Base-by-base conservation (phyloP, 345 rosid species). In the Boechera retrofracta region DNA sequence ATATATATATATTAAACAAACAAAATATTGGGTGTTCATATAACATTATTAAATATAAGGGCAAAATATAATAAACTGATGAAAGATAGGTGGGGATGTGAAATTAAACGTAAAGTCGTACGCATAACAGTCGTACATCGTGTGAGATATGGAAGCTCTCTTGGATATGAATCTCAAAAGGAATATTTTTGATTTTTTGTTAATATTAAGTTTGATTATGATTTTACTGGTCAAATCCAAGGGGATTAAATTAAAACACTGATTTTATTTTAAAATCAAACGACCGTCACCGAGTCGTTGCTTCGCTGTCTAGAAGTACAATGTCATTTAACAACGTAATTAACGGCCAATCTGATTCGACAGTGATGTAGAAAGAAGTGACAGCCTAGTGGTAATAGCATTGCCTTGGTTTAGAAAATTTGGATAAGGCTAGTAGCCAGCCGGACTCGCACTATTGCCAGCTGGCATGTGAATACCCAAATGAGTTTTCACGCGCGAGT, bases 341-440 rank as follows among this genome's bases (percentile, higher is more conserved):
- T 53, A 16, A 53, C 0, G 36, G 31, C 76, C 67, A 64, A 79
- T 74, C 1, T 10, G 63, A 64, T 69, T 55, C 21, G 68, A n/a
- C 79, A 2, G 71, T 74, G 72, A 54, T 45, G 66, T 55, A 39
- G 11, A 18, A 4, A 38, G 32, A 79, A 29, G 24, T 28, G 67
- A 79, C 78, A 38, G 79, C 4, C 56, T 11, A 12, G 72, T 79
- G 7, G 53, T 31, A 21, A 5, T 74, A 79, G 38, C 54, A 7
- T 36, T 45, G 1, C 18, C 68, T 63, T 35, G 10, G 39, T 42
- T 52, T 69, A 74, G 52, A 69, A 74, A 74, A 67, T 52, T 48
- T 79, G 82, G 82, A 79, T 79, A 79, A 74, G 82, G 76, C 75
- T 54, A 61, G 38, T 51, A 15, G 78, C 63, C 82, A 79, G 75